Evolutionary conservation across 352 stramenopile species (phyloP).

Genomic region (Phytophthora rubi): DNA sequence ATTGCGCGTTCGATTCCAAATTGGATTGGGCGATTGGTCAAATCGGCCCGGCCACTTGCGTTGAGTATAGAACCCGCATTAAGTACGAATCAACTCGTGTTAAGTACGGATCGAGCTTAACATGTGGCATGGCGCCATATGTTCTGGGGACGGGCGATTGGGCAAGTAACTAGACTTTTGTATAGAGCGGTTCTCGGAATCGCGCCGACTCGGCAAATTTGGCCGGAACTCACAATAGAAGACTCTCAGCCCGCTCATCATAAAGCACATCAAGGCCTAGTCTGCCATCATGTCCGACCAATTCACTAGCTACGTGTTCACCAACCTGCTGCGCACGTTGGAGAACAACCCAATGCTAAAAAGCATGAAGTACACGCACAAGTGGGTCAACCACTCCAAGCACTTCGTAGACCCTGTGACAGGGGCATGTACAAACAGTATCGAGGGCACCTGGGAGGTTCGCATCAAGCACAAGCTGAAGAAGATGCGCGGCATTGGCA

Average conservation of each 20-base stretch:
- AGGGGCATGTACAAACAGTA: neutral
- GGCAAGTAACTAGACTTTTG: too few species aligned
- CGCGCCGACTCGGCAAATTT: too few species aligned
- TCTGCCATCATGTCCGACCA: constrained; percentile 5
- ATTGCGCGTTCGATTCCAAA: too few species aligned
- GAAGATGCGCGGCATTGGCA: neutral
- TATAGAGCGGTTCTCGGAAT: too few species aligned
- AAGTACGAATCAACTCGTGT: too few species aligned
- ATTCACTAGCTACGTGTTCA: neutral
- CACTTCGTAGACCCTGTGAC: constrained; percentile 4
- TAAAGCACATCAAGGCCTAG: neutral
- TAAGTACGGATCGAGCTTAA: too few species aligned
- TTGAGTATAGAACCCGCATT: too few species aligned
- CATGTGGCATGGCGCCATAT: too few species aligned
- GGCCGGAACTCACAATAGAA: neutral
- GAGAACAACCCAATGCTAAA: constrained; percentile 2
- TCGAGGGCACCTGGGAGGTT: neutral
- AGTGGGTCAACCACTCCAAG: constrained; percentile 5
- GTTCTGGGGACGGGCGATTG: too few species aligned
- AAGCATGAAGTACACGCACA: constrained; percentile 1
- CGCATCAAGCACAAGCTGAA: neutral
- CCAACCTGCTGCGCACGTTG: neutral
- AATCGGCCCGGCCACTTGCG: too few species aligned
- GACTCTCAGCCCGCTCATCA: neutral
- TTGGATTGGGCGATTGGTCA: too few species aligned